A percentile compares a stretch with the other conserved stretches of the same genome.
Evolutionary conservation across 2,329 filamentous ascomycete genomes (phyloP).

Genomic region (Aspergillus brunneoviolaceus): DNA sequence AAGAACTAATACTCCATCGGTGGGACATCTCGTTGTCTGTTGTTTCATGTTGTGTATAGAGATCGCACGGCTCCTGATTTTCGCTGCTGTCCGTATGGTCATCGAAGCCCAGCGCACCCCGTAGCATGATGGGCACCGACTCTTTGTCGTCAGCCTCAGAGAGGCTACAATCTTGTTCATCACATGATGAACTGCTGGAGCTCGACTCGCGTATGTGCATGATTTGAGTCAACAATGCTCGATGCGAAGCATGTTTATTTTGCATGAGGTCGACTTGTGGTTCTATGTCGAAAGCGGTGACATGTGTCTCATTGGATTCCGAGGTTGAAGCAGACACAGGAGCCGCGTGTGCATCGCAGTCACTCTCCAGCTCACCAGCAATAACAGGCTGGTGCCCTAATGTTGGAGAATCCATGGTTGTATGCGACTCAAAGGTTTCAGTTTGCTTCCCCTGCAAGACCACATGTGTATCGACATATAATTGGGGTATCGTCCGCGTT

Average conservation of each 20-base stretch:
- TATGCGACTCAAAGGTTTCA: conserved; percentile 13
- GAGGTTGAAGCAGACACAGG: conserved; percentile 53
- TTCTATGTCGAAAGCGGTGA: conserved; percentile 65
- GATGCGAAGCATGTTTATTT: conserved; percentile 34
- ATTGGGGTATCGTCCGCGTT: conserved; percentile 21
- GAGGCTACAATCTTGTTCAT: conserved; percentile 37
- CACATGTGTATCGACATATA: conserved; percentile 29
- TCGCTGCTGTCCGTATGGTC: conserved; percentile 33
- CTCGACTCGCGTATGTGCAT: conserved; percentile 50
- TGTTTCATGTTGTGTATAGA: conserved; percentile 21
- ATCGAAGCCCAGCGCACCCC: conserved; percentile 45
- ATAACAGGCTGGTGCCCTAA: conserved; percentile 33
- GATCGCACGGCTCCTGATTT: conserved; percentile 29
- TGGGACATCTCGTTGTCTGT: conserved; percentile 26
- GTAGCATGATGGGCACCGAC: conserved; percentile 57
- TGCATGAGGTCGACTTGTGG: conserved; percentile 60
- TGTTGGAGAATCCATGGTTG: conserved; percentile 46
- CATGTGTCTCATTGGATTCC: conserved; percentile 62
- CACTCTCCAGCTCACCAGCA: conserved; percentile 10
- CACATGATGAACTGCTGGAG: conserved; percentile 42
- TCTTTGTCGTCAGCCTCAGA: conserved; percentile 54
- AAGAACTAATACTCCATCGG: conserved; percentile 48
- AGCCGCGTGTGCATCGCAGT: conserved; percentile 9
- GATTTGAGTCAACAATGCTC: conserved; percentile 50
- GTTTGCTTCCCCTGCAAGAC: conserved; percentile 10